Evolutionary conservation across 306 rosid species (phyloP), one percentile per base, ranked within the genome.

Genomic region (Hylodesmum podocarpum): DNA sequence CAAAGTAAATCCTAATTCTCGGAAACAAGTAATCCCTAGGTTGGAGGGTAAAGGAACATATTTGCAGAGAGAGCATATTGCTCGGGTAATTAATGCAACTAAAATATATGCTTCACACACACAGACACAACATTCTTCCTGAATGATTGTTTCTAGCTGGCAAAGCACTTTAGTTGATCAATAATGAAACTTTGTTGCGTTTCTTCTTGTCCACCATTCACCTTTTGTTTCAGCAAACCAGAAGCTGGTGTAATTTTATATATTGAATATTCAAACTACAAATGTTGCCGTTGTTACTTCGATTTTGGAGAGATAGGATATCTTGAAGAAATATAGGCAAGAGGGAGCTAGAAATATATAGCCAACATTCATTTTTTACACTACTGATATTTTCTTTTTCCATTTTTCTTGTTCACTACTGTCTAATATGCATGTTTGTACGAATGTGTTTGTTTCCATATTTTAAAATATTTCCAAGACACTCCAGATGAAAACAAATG

Each of bases 401-500:
- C 34, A 34, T 50, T 36, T 63, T 34, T 28, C 34, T 40, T 34
- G 58, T n/a, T n/a, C n/a, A n/a, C n/a, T n/a, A 37, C 29, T 55
- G 33, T 11, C 71, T 44, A 25, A 14, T 46, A 29, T 54, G 67
- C 25, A 50, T 47, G 13, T 36, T 14, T 49, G 8, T 49, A 21
- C 43, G 16, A n/a, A 41, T 44, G 5, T 65, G 39, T 21, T 39
- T 31, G 6, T 59, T 16, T 37, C 22, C 44, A 39, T 28, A 72
- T 53, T 41, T 50, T 80, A 46, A 11, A 18, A 39, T n/a, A n/a
- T 67, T 72, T 22, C 11, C 15, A 62, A 63, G 18, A 64, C 18
- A 80, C 51, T 59, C 50, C 71, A 71, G 25, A 69, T 39, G 67
- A 65, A 64, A 77, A 65, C 11, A 67, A 57, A n/a, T n/a, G n/a